Conservation (phyloP, 306 rosid species). For the Hippophae rhamnoides region DNA sequence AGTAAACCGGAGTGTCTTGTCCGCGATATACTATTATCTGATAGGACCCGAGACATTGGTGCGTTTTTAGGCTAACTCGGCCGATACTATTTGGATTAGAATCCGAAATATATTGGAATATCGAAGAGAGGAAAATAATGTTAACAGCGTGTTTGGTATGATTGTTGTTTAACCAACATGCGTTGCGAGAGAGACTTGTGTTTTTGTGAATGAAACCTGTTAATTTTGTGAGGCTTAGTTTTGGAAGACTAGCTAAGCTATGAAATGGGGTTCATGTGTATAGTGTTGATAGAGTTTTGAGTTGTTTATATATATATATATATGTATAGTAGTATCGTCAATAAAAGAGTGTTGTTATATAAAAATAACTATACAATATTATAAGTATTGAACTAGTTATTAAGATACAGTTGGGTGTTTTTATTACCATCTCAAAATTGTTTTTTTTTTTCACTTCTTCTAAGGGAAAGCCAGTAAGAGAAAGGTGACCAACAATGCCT, state of each 20-base stretch:
- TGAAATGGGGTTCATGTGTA: not conserved
- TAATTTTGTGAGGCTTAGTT: not conserved
- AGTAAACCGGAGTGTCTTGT: constrained; percentile 17
- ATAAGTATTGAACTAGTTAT: too few species aligned
- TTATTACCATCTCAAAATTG: too few species aligned
- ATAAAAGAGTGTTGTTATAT: too few species aligned
- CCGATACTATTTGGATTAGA: not conserved
- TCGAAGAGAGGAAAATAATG: not conserved
- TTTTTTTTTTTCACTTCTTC: too few species aligned
- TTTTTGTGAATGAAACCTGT: not conserved
- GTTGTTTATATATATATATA: too few species aligned
- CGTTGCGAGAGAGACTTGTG: not conserved
- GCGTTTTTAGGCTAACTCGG: too few species aligned
- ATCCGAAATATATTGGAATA: not conserved
- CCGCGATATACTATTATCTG: constrained; percentile 28
- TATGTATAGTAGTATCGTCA: too few species aligned
- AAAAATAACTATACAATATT: too few species aligned
- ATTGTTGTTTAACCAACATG: not conserved
- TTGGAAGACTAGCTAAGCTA: not conserved
- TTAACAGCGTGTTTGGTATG: not conserved
- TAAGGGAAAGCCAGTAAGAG: too few species aligned
- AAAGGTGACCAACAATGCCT: too few species aligned
- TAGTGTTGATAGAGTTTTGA: not conserved
- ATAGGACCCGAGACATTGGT: constrained; percentile 35
- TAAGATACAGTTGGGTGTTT: too few species aligned